Base-by-base conservation (phyloP, 176 grass and related monocot species). In the Otatea glauca region DNA sequence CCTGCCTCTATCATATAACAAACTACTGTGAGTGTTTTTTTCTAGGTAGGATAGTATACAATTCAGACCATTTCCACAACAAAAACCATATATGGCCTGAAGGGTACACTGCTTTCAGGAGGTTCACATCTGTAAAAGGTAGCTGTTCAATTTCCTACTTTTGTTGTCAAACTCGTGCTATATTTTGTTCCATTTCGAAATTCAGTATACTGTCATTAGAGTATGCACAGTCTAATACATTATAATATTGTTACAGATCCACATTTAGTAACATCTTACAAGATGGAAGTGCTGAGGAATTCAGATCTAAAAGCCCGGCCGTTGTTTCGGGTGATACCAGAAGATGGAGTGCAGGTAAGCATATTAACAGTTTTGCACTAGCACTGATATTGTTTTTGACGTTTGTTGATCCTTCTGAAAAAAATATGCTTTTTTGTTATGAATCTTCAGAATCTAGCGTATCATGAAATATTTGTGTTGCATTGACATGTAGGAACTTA, bases 71-170 rank as follows among this genome's bases (percentile, higher is more conserved):
- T 99, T 99, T 99, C 81, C 96, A 99, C 86, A 96, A 78, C 81
- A 99, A 99, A 86, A 91, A 92, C 53, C 81, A 92, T 83, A 99
- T 99, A 84, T 99, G 93, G 91, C 93, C 96, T 82, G 90, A 92
- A 94, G 96, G 96, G 70, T 99, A 96, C 92, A 99, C 96, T 82
- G 96, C 93, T 86, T 91, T 99, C 66, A 89, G 96, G 66, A 91
- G 92, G 80, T 96, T 92, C 34, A 91, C 70, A 65, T 99, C 96
- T 64, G 84, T 92, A 79, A 89, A 90, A 91, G 96, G 96, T 87
- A 65, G 76, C 51, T 88, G 1, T 66, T 43, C 29, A 68, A 15
- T 38, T 67, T 63, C 78, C 54, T 45, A 50, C 61, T 41, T 78
- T 48, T 74, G 14, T 75, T n/a, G 9, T 50, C 21, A 74, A 82